Conservation (phyloP, 208 protist genomes). For the Paratrypanosoma confusum region DNA sequence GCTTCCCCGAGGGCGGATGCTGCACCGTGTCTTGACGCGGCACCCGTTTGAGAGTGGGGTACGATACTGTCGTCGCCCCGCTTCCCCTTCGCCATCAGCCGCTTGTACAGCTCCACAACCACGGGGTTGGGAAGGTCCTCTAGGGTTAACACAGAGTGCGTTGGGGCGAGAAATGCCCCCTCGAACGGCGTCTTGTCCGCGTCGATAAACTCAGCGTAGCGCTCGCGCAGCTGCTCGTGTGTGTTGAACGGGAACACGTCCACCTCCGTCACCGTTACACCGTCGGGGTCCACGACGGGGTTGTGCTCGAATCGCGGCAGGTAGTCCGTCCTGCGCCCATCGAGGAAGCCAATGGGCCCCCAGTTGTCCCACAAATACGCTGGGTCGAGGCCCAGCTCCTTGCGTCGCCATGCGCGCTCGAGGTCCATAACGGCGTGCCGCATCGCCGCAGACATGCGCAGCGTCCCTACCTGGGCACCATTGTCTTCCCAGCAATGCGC, state of each 20-base stretch:
- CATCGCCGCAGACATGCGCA: slow-evolving; percentile 81
- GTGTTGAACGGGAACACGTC: slow-evolving; percentile 82
- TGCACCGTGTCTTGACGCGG: too few relatives aligned
- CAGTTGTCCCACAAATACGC: slow-evolving; percentile 87
- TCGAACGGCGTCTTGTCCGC: slow-evolving; percentile 48
- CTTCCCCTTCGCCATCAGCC: slow-evolving; percentile 29
- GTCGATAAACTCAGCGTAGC: slow-evolving; percentile 79
- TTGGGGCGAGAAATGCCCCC: slow-evolving; percentile 45
- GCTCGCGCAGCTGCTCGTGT: slow-evolving; percentile 79
- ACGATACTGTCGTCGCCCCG: neutral
- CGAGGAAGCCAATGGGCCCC: slow-evolving; percentile 85
- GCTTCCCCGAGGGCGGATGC: slow-evolving; percentile 23
- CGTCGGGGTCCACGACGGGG: slow-evolving; percentile 81
- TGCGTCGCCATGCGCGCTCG: slow-evolving; percentile 69
- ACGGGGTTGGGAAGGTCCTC: slow-evolving; percentile 48
- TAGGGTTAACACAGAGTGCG: slow-evolving; percentile 58
- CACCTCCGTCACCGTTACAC: slow-evolving; percentile 81
- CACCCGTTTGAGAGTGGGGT: too few relatives aligned
- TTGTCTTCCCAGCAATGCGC: slow-evolving; percentile 83
- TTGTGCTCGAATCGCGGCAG: slow-evolving; percentile 82
- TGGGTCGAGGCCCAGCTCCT: slow-evolving; percentile 71
- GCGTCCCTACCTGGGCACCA: slow-evolving; percentile 69
- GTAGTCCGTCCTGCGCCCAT: slow-evolving; percentile 67
- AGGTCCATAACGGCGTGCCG: slow-evolving; percentile 83
- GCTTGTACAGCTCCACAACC: slow-evolving; percentile 36